phyloP scores from a whole-genome alignment of 148 eudicot genomes.

The Chenopodium album region DNA sequence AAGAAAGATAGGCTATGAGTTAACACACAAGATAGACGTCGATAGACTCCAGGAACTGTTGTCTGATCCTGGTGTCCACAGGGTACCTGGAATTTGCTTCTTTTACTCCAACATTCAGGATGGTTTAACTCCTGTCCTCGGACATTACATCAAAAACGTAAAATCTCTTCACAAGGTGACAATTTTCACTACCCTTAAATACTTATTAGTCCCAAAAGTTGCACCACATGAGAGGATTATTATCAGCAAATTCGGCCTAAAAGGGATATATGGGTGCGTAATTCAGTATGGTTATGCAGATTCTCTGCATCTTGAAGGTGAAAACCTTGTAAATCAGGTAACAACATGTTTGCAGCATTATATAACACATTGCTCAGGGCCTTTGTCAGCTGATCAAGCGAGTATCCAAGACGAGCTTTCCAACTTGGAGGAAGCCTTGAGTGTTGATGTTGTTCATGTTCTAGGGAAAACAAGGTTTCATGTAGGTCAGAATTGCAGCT shows the following conservation, averaged over 20 bases:
- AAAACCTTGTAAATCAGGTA: constrained; percentile 43
- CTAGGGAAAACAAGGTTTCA: constrained; percentile 69
- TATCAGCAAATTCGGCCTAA: constrained; percentile 37
- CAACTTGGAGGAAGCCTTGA: constrained; percentile 46
- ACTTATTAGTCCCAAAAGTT: constrained; percentile 55
- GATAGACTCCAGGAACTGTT: constrained; percentile 41
- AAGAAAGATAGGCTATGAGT: constrained; percentile 50
- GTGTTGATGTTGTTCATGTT: constrained; percentile 56
- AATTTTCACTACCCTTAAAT: constrained; percentile 57
- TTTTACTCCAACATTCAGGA: constrained; percentile 69
- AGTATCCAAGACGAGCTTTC: constrained; percentile 38
- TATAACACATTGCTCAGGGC: constrained; percentile 27
- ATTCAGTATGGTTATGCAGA: constrained; percentile 69
- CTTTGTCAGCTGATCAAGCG: background rate
- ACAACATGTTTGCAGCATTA: constrained; percentile 33
- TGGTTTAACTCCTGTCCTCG: constrained; percentile 62
- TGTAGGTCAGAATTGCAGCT: constrained; percentile 42
- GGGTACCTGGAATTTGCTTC: constrained; percentile 67
- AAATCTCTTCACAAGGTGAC: constrained; percentile 60
- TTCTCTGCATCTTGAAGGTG: constrained; percentile 51
- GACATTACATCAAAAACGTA: constrained; percentile 63
- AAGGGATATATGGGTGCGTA: constrained; percentile 56
- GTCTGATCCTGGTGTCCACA: constrained; percentile 48
- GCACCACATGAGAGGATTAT: constrained; percentile 46
- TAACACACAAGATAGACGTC: constrained; percentile 49